phyloP scores from a whole-genome alignment of 2,329 filamentous ascomycete species.

The Falciphora oryzae region DNA sequence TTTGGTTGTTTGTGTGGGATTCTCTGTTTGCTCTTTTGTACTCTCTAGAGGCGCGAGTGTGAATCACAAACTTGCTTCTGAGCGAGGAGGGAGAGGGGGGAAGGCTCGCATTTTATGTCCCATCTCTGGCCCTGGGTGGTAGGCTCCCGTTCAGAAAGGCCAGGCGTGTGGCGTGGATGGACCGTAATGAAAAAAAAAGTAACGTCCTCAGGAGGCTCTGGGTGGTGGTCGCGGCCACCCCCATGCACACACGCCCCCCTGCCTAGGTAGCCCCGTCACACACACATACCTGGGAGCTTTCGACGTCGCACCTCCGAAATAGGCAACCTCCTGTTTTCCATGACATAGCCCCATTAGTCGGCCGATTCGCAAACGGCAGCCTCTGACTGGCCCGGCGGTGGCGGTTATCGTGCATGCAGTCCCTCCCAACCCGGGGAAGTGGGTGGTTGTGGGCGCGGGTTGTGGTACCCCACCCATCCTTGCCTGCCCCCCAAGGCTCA shows the following conservation, averaged over 20 bases:
- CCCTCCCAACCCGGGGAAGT: not conserved
- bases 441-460: too few relatives aligned
- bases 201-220: not conserved
- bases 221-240: too few relatives aligned
- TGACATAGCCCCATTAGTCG: constrained; percentile 8
- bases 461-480: too few relatives aligned
- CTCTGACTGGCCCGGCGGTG: not conserved
- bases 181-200: constrained; percentile 1
- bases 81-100: not conserved
- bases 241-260: not conserved
- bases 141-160: not conserved
- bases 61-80: not conserved
- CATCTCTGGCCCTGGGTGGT: not conserved
- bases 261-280: not conserved
- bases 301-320: not conserved
- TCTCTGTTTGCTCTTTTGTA: not conserved
- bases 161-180: constrained; percentile 2
- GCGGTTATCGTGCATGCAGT: not conserved
- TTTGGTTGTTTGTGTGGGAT: not conserved
- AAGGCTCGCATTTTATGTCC: constrained; percentile 8
- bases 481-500: not conserved
- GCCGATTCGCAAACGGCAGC: not conserved
- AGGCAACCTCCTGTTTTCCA: constrained; percentile 2
- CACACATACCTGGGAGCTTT: too few relatives aligned
- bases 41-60: not conserved